A percentile compares a stretch with the other conserved stretches of the same genome.
Conservation (phyloP, 768 basidiomycete species). For the Calocybe indica region DNA sequence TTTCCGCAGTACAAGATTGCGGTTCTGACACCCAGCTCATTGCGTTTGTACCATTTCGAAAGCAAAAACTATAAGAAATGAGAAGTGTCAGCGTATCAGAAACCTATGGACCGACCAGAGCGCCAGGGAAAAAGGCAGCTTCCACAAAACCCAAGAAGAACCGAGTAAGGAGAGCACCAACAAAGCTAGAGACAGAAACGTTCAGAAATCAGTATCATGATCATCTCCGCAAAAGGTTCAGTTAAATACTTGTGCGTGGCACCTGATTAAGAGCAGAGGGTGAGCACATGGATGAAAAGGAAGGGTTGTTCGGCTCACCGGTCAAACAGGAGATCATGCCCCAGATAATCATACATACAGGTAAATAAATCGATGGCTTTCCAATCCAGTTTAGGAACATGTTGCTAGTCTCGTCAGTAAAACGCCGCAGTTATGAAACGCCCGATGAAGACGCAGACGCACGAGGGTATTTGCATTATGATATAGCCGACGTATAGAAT, state of each 20-base stretch:
- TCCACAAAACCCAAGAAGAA: constrained; percentile 78
- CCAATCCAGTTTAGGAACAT: constrained; percentile 63
- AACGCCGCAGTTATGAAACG: not conserved
- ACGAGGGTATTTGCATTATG: constrained; percentile 72
- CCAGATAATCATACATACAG: constrained; percentile 62
- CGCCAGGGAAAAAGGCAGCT: constrained; percentile 68
- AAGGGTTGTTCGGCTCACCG: constrained; percentile 23
- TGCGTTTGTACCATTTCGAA: constrained; percentile 69
- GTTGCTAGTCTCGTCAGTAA: constrained; percentile 35
- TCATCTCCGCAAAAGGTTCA: not conserved
- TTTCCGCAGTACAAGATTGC: constrained; percentile 68
- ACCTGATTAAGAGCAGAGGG: constrained; percentile 3
- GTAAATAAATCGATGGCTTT: constrained; percentile 58
- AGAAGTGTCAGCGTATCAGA: constrained; percentile 4
- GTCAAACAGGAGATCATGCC: constrained; percentile 47
- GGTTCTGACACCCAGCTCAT: constrained; percentile 64
- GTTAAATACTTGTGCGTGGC: constrained; percentile 13
- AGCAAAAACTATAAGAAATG: constrained; percentile 34
- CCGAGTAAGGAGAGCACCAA: constrained; percentile 58
- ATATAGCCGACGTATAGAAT: constrained; percentile 65
- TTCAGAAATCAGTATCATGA: not conserved
- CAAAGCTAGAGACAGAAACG: constrained; percentile 35
- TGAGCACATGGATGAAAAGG: not conserved
- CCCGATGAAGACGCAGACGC: constrained; percentile 13
- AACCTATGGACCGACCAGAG: constrained; percentile 29